Base-by-base conservation (phyloP, 768 basidiomycete genomes). In the Boletus speciosus region DNA sequence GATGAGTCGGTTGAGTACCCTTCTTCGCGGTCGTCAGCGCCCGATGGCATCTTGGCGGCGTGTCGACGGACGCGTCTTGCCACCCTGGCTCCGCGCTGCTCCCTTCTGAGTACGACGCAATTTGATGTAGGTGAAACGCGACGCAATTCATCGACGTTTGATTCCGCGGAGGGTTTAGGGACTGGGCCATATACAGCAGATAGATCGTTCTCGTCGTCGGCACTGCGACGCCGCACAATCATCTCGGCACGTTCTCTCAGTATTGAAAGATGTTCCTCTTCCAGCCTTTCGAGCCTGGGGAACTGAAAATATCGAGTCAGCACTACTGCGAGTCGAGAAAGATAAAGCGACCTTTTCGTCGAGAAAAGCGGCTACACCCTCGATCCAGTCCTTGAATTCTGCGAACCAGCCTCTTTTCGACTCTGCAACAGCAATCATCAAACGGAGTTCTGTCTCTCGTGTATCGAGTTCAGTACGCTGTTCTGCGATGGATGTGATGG, bases 1-100 rank as follows among this genome's bases (percentile, higher is more conserved):
- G 84, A 83, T 0, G 86, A 81, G 64, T 96, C 94, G 0, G 94
- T 96, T 15, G 92, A 94, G 61, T 84, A 93, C 0, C 93, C 94
- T 68, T 93, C 90, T 60, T 93, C 87, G 21, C 36, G 56, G 38
- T 39, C 6, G 55, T 77, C 68, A 29, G 68, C 55, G 14, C 61
- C 51, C 10, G 54, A 34, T 25, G 48, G 29, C 31, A 61, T 59
- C 11, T 74, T 74, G 36, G 49, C 37, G 62, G 71, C 43, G 36
- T 61, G 71, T 35, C 85, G 81, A 31, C 67, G 67, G 34, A 73
- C 62, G 34, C 83, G 81, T 14, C 93, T 83, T 19, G 75, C 71
- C 5, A 71, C 63, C 38, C 93, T 84, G 5, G 81, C 85, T 32
- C 75, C 64, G 6, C 81, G 77, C 39, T 93, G 79, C 52, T 83